These are phyloP conservation scores for Arabidopsis suecica DNA, from an alignment of 345 rosid genomes.

Conservation along the genomic window DNA sequence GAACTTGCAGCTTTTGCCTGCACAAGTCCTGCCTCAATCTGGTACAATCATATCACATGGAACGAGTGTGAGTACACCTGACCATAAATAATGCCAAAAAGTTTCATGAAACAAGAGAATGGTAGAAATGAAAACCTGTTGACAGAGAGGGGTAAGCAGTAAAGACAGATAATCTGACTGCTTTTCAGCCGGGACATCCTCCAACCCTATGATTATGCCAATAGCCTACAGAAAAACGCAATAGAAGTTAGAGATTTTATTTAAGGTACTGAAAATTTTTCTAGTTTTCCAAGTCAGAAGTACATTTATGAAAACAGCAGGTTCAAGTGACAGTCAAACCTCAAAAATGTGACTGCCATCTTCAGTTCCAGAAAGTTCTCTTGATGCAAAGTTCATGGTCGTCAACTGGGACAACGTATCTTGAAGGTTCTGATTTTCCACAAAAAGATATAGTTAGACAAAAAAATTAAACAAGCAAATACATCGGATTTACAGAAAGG, in stretches of 20 bases:
- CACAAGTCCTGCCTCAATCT: conserved; percentile 71
- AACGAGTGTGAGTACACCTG: conserved; percentile 19
- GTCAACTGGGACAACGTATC: conserved; percentile 77
- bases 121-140: conserved; percentile 63
- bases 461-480: conserved; percentile 5
- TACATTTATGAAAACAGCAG: conserved; percentile 6
- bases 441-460: conserved; percentile 21
- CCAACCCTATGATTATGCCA: conserved; percentile 89
- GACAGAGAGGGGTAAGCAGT: conserved; percentile 86
- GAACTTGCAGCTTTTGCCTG: conserved; percentile 56
- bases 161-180: conserved; percentile 91
- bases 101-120: conserved; percentile 22
- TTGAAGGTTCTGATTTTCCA: conserved; percentile 69
- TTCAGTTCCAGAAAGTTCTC: conserved; percentile 69
- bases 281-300: conserved; percentile 18
- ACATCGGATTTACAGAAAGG: not conserved
- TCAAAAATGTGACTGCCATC: conserved; percentile 91
- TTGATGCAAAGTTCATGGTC: conserved; percentile 53
- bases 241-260: not conserved
- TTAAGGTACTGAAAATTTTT: not conserved
- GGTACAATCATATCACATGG: conserved; percentile 46
- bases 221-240: conserved; percentile 65
- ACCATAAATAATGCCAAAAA: conserved; percentile 16
- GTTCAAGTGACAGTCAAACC: conserved; percentile 52
- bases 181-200: conserved; percentile 80